These are phyloP conservation scores for Mariannaea elegans DNA, from an alignment of 2,329 filamentous ascomycete genomes.

Conservation along the genomic window DNA sequence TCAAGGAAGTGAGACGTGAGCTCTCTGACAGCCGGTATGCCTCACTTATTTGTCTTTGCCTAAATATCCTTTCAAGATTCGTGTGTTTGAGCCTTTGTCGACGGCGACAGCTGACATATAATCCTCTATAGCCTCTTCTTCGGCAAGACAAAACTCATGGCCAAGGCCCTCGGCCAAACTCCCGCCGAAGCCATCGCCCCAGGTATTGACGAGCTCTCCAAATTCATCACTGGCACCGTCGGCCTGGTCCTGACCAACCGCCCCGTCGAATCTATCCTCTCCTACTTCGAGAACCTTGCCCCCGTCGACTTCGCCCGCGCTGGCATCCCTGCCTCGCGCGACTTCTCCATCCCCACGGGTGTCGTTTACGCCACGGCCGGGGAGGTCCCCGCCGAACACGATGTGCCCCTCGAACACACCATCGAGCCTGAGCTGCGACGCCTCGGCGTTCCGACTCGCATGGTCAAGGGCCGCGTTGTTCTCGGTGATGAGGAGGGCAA, in stretches of 20 bases:
- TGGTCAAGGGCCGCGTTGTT: constrained; percentile 88
- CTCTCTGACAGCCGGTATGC: constrained; percentile 83
- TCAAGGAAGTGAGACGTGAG: constrained; percentile 89
- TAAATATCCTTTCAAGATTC: too few species aligned
- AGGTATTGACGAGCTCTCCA: constrained; percentile 75
- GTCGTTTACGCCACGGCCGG: constrained; percentile 82
- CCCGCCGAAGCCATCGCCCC: constrained; percentile 82
- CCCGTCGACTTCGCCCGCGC: constrained; percentile 92
- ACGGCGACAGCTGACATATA: constrained; percentile 9
- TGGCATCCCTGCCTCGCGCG: constrained; percentile 76
- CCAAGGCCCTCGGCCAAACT: constrained; percentile 85
- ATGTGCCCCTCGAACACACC: constrained; percentile 86
- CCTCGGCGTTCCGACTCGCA: constrained; percentile 86
- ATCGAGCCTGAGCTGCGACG: constrained; percentile 91
- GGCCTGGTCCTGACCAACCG: constrained; percentile 92
- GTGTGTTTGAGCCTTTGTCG: too few species aligned
- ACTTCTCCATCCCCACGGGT: constrained; percentile 85
- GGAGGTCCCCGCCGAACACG: constrained; percentile 80
- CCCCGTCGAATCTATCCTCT: constrained; percentile 69
- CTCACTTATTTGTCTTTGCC: background rate
- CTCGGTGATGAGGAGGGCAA: constrained; percentile 67
- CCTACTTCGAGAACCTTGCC: constrained; percentile 76
- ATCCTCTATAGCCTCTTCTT: constrained; percentile 80
- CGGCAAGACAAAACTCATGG: constrained; percentile 99
- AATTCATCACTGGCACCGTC: constrained; percentile 81